Conservation (phyloP, 129 eudicot species). For the Glebionis coronaria region DNA sequence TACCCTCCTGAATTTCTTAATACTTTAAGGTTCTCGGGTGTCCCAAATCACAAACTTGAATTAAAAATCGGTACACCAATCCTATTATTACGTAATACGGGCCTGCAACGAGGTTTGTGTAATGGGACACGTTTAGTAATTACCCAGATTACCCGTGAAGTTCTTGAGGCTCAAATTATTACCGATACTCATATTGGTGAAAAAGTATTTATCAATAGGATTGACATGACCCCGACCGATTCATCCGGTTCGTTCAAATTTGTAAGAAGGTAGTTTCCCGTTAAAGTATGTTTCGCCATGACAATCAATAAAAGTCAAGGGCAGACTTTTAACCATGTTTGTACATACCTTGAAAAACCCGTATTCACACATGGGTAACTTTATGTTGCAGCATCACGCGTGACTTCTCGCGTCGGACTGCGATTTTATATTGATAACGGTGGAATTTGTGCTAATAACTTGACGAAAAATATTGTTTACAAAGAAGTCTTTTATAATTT, state of each 20-base stretch:
- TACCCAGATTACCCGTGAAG: background rate
- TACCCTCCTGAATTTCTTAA: conserved; percentile 2
- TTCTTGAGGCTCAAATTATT: background rate
- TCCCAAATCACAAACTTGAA: conserved; percentile 4
- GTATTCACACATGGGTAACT: background rate
- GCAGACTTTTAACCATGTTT: conserved; percentile 9
- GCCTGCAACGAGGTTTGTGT: background rate
- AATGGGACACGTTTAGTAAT: background rate
- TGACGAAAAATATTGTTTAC: background rate
- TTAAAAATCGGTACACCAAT: conserved; percentile 1
- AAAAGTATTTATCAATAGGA: background rate
- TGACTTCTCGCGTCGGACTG: background rate
- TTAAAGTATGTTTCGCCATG: conserved; percentile 16
- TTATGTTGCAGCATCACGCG: background rate
- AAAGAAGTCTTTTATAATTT: background rate
- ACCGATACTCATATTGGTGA: background rate
- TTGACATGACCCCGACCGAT: conserved; percentile 1
- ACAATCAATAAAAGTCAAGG: conserved; percentile 27
- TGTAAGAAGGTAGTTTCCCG: background rate
- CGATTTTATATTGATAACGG: background rate
- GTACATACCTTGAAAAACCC: background rate
- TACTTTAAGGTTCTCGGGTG: background rate
- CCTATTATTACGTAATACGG: background rate
- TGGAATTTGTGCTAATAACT: background rate
- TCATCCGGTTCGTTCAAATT: background rate